A percentile compares a stretch with the other conserved stretches of the same genome.
Conservation (phyloP, 129 eudicot species). For the Flaveria trinervia region DNA sequence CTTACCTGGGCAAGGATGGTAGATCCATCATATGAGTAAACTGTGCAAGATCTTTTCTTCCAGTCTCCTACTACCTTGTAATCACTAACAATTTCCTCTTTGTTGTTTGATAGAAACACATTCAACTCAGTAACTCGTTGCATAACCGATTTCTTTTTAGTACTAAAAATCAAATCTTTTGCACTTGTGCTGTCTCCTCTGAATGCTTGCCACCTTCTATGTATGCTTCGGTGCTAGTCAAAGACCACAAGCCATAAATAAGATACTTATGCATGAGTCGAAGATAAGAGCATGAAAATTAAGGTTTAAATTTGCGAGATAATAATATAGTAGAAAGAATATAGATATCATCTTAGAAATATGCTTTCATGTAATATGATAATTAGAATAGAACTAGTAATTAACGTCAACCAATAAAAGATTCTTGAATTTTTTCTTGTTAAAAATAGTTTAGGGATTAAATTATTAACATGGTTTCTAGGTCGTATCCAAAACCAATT, state of each 20-base stretch:
- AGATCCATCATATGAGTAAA: slow-evolving; percentile 35
- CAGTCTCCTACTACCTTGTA: slow-evolving; percentile 35
- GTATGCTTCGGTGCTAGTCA: slow-evolving; percentile 30
- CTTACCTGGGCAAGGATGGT: slow-evolving; percentile 39
- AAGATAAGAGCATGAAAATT: too few species aligned
- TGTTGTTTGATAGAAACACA: slow-evolving; percentile 31
- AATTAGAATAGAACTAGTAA: too few species aligned
- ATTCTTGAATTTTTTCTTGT: too few species aligned
- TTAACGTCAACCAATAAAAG: too few species aligned
- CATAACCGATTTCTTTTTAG: slow-evolving; percentile 30
- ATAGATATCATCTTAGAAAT: too few species aligned
- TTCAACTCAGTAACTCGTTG: slow-evolving; percentile 31
- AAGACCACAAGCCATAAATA: background rate
- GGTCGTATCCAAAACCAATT: too few species aligned
- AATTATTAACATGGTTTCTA: too few species aligned
- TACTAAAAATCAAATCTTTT: slow-evolving; percentile 39
- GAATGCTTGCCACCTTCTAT: slow-evolving; percentile 45
- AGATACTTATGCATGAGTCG: too few species aligned
- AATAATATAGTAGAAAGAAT: too few species aligned
- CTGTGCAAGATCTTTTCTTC: slow-evolving; percentile 37
- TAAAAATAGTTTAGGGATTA: too few species aligned
- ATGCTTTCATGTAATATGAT: too few species aligned
- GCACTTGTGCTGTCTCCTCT: slow-evolving; percentile 32
- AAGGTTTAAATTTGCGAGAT: too few species aligned
- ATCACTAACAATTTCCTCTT: slow-evolving; percentile 32